Evolutionary conservation across 2,329 filamentous ascomycete species (phyloP).

Genomic region (Cercospora berteroae): DNA sequence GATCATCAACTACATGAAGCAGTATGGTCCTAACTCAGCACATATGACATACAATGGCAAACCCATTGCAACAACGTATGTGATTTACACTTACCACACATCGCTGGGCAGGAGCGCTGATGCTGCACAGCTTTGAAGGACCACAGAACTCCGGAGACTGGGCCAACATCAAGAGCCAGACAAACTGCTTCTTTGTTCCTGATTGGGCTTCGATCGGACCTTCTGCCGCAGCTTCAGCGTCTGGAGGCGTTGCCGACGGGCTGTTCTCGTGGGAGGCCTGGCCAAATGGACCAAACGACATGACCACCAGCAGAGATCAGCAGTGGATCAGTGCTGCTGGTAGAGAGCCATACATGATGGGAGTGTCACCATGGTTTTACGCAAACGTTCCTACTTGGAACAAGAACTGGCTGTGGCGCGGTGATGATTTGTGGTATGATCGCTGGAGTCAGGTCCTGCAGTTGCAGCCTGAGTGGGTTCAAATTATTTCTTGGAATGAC

Average conservation of each 20-base stretch:
- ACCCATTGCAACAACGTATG: constrained; percentile 52
- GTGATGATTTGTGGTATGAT: constrained; percentile 61
- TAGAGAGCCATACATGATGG: constrained; percentile 52
- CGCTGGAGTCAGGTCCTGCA: constrained; percentile 57
- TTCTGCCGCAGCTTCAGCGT: constrained; percentile 7
- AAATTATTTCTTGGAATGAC: constrained; percentile 61
- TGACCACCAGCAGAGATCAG: constrained; percentile 45
- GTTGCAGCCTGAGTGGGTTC: constrained; percentile 52
- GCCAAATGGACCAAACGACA: constrained; percentile 52
- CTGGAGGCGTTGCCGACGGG: constrained; percentile 42
- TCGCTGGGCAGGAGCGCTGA: background rate
- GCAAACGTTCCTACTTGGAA: constrained; percentile 56
- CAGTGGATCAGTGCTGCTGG: constrained; percentile 42
- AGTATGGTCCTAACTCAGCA: constrained; percentile 46
- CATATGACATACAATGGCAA: constrained; percentile 53
- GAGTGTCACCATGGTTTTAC: constrained; percentile 53
- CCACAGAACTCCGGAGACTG: constrained; percentile 45
- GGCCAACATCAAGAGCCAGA: constrained; percentile 43
- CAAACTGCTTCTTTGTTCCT: constrained; percentile 47
- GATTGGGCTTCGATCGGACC: constrained; percentile 48
- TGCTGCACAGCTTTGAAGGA: constrained; percentile 46
- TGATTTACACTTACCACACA: background rate
- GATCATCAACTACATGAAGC: constrained; percentile 46
- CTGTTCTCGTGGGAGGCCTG: constrained; percentile 53
- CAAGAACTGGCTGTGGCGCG: constrained; percentile 64